These are phyloP conservation scores for Sechiopsis laciniata DNA, from an alignment of 306 rosid species.

Conservation along the genomic window DNA sequence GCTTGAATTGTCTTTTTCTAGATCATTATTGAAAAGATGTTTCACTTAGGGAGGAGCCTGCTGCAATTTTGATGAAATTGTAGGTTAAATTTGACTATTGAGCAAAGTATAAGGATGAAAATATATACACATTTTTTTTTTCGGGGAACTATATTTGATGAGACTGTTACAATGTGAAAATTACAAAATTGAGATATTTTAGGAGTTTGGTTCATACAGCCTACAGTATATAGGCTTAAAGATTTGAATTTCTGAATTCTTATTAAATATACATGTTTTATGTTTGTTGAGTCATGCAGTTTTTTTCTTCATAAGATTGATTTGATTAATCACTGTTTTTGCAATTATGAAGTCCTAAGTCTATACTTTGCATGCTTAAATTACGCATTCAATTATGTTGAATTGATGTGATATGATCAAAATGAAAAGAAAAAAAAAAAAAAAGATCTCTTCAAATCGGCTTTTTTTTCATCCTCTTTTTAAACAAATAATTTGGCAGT, in stretches of 20 bases:
- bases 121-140: no score
- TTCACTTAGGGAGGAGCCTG: not conserved
- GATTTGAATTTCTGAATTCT: no score
- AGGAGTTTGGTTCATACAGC: no score
- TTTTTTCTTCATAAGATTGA: not conserved
- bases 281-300: no score
- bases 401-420: no score
- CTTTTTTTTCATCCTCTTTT: not conserved
- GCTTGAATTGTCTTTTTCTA: not conserved
- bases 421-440: no score
- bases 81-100: not conserved
- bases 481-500: slow-evolving; percentile 1
- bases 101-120: not conserved
- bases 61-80: not conserved
- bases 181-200: no score
- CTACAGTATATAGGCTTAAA: no score
- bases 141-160: not conserved
- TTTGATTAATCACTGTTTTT: not conserved
- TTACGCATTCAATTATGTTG: not conserved
- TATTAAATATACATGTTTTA: no score
- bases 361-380: not conserved
- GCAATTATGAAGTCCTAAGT: not conserved
- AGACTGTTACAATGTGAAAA: no score
- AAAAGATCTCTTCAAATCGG: not conserved
- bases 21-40: not conserved